These are phyloP conservation scores for Candida taoyuanica DNA, from an alignment of 805 yeast genomes.

Conservation along the genomic window DNA sequence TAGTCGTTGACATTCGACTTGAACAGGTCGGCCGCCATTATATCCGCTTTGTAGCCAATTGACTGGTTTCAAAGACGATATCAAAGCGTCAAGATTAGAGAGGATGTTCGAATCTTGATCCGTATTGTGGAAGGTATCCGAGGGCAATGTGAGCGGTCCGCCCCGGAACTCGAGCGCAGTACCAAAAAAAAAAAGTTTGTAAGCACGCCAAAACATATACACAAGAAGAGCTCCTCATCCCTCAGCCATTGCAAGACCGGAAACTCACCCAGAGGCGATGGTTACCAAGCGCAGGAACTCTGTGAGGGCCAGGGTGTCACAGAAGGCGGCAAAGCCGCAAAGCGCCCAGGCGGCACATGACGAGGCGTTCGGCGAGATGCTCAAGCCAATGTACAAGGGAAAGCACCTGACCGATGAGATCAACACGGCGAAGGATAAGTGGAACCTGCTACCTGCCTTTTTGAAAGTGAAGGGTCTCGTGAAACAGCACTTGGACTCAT, in stretches of 20 bases:
- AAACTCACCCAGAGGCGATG: constrained; percentile 10
- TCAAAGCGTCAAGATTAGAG: too few relatives aligned
- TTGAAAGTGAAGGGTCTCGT: constrained; percentile 93
- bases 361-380: constrained; percentile 68
- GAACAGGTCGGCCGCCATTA: constrained; percentile 35
- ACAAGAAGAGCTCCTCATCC: background rate
- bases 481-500: constrained; percentile 97
- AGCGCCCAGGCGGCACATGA: constrained; percentile 33
- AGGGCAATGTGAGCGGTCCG: background rate
- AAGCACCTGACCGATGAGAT: constrained; percentile 82
- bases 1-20: constrained; percentile 81
- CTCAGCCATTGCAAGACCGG: background rate
- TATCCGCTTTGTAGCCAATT: too few relatives aligned
- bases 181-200: constrained; percentile 13
- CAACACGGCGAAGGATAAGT: constrained; percentile 89
- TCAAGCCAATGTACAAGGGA: constrained; percentile 82
- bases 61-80: too few relatives aligned
- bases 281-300: constrained; percentile 25
- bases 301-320: constrained; percentile 5
- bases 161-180: background rate
- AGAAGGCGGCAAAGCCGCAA: constrained; percentile 9
- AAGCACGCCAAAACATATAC: constrained; percentile 2
- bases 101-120: too few relatives aligned
- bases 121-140: background rate
- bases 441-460: constrained; percentile 96